Base-by-base conservation (phyloP, 768 basidiomycete genomes). In the Phlebiopsis flavidoalba region DNA sequence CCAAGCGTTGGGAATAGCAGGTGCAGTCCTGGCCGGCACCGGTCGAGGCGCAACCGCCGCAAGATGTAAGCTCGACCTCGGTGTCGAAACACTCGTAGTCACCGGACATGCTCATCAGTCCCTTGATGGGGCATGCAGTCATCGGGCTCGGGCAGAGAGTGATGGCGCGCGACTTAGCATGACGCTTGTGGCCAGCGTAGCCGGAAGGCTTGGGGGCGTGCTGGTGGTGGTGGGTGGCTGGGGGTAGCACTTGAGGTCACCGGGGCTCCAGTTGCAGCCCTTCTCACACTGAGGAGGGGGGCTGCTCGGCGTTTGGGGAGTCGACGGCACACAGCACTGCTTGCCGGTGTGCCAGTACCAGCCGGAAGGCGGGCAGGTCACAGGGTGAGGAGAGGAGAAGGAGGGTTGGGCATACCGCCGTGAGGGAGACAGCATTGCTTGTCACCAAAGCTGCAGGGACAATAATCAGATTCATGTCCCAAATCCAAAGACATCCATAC, bases 21-120 rank as follows among this genome's bases (percentile, higher is more conserved):
- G 84, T 85, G 72, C 90, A 93, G 71, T 93, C 87, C 70, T 83
- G 75, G 24, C 91, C 91, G 47, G 74, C 68, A 19, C 83, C 84
- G n/a, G 80, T 72, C 17, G 82, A 78, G 1, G 82, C 72, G 69
- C 91, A 93, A 31, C 91, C 91, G 63, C 90, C 91, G 72, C 91
- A 93, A 14, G 85, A 85, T 61, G 83, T 78, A 50, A 92, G 79
- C 61, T 91, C 88, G 48, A 74, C 74, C 17, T 72, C 65, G 33
- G 80, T 80, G 72, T 93, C 87, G 55, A 92, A 66, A 68, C 86
- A 88, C 67, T 88, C 86, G 64, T 77, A 84, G 58, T 83, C 81
- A 35, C 72, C 77, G 47, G 66, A 65, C 21, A 66, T 37, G 49
- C 63, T 66, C 5, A 68, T 71, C 37, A 75, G 64, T 24, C 75